Percentiles rank a stretch among this genome's conserved stretches.
phyloP scores from a whole-genome alignment of 192 early-diverging fungal genomes.

The Entomortierella chlamydospora region DNA sequence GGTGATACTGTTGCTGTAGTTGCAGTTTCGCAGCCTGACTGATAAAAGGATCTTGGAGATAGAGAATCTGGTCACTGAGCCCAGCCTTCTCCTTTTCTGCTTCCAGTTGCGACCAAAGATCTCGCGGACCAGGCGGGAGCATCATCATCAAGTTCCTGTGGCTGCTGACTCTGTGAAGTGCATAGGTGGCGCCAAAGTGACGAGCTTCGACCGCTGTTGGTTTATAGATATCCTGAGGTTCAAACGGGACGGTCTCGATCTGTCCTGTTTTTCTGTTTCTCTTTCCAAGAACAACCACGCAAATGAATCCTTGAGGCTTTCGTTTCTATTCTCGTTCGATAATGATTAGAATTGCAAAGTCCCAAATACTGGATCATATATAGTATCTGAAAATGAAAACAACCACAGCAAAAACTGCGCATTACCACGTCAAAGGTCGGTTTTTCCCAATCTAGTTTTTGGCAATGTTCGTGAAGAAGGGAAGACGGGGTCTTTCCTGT shows the following conservation, averaged over 20 bases:
- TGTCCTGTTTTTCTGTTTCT: conserved; percentile 70
- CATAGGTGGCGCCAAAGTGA: conserved; percentile 82
- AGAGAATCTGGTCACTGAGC: conserved; percentile 62
- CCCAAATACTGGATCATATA: too few species aligned
- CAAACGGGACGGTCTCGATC: conserved; percentile 60
- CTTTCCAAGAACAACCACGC: conserved; percentile 63
- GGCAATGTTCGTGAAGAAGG: conserved; percentile 84
- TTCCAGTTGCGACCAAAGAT: conserved; percentile 80
- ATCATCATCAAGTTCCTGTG: conserved; percentile 75
- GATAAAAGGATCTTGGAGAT: conserved; percentile 84
- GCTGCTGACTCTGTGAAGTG: conserved; percentile 79
- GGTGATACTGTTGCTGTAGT: conserved; percentile 50
- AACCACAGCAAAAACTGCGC: too few species aligned
- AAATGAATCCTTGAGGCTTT: conserved; percentile 52
- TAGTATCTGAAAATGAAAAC: too few species aligned
- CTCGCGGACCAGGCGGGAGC: conserved; percentile 79
- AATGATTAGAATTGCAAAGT: conserved; percentile 2
- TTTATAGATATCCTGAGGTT: conserved; percentile 60
- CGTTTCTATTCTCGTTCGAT: conserved; percentile 19
- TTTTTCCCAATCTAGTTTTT: conserved; percentile 78
- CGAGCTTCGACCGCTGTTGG: conserved; percentile 69
- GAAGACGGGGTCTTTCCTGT: conserved; percentile 88
- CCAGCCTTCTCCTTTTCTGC: conserved; percentile 58
- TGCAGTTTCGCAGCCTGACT: conserved; percentile 60
- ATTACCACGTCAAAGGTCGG: conserved; percentile 71